Evolutionary conservation across 805 yeast species (phyloP).

Genomic region (Metschnikowia koreensis): DNA sequence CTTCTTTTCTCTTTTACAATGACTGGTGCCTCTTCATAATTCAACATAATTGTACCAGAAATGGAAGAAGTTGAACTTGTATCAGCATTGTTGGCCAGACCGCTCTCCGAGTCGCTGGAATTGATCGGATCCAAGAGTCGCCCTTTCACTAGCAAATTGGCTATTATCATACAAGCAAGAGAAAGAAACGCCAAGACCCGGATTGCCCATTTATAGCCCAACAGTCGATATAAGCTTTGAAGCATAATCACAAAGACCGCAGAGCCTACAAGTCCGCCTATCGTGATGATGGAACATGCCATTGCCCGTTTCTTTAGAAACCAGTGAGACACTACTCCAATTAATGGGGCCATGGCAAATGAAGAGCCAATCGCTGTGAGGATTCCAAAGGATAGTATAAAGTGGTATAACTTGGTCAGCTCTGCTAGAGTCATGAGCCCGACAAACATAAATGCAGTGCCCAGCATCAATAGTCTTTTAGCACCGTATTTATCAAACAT

Average conservation of each 20-base stretch:
- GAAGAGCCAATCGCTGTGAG: conserved; percentile 41
- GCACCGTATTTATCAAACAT: conserved; percentile 49
- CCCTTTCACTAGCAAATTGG: conserved; percentile 12
- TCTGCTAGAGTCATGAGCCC: conserved; percentile 47
- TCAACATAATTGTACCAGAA: background rate
- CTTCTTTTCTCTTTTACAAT: background rate
- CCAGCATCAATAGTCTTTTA: conserved; percentile 33
- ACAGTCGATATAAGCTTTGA: conserved; percentile 43
- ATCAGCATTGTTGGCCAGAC: background rate
- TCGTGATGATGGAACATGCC: conserved; percentile 46
- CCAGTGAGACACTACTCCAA: conserved; percentile 46
- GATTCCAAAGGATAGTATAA: conserved; percentile 51
- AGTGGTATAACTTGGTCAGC: conserved; percentile 46
- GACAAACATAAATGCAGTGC: conserved; percentile 32
- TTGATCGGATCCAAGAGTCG: background rate
- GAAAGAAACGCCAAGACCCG: conserved; percentile 49
- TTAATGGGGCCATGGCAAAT: conserved; percentile 42
- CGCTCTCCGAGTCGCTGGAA: background rate
- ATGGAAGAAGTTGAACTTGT: background rate
- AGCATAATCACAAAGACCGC: conserved; percentile 53
- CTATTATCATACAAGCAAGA: conserved; percentile 28
- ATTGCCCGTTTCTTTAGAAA: conserved; percentile 42
- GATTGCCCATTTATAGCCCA: conserved; percentile 56
- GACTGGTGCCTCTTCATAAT: background rate
- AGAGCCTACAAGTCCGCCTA: conserved; percentile 56